Conservation (phyloP, 2,329 filamentous ascomycete species). For the Diaporthe citriasiana region DNA sequence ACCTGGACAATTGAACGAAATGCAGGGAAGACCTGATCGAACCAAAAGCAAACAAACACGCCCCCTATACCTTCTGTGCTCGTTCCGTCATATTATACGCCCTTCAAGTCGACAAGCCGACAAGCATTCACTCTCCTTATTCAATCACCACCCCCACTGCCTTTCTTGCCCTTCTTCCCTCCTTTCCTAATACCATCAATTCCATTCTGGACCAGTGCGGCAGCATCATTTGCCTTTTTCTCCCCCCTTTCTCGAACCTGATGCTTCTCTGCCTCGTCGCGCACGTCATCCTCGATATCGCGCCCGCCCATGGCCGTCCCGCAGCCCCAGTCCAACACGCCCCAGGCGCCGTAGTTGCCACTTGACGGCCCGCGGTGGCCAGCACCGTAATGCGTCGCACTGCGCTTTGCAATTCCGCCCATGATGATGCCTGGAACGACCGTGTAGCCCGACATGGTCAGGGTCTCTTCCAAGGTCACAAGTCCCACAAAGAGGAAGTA, state of each 20-base stretch:
- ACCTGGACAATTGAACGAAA: neutral
- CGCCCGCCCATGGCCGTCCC: slow-evolving; percentile 68
- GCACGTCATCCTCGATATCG: slow-evolving; percentile 67
- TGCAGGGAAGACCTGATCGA: neutral
- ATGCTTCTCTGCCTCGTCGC: slow-evolving; percentile 69
- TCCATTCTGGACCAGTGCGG: slow-evolving; percentile 52
- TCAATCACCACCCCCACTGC: slow-evolving; percentile 47
- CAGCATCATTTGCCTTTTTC: slow-evolving; percentile 51
- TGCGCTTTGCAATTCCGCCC: slow-evolving; percentile 59
- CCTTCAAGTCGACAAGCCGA: neutral
- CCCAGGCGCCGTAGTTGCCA: slow-evolving; percentile 74
- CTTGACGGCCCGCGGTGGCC: slow-evolving; percentile 54
- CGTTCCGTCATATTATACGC: neutral
- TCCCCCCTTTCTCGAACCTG: slow-evolving; percentile 59
- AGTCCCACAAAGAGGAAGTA: slow-evolving; percentile 76
- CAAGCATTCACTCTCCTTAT: slow-evolving; percentile 40
- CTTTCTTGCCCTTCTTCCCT: slow-evolving; percentile 36
- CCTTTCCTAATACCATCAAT: slow-evolving; percentile 51
- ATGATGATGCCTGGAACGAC: slow-evolving; percentile 68
- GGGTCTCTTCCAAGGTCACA: slow-evolving; percentile 75
- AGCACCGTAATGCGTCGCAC: slow-evolving; percentile 56
- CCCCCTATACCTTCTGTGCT: neutral
- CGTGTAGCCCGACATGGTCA: slow-evolving; percentile 78
- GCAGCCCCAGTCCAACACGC: slow-evolving; percentile 72
- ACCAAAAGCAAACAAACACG: neutral